Conservation (phyloP, 2,329 filamentous ascomycete species). For the Amylocarpus encephaloides region DNA sequence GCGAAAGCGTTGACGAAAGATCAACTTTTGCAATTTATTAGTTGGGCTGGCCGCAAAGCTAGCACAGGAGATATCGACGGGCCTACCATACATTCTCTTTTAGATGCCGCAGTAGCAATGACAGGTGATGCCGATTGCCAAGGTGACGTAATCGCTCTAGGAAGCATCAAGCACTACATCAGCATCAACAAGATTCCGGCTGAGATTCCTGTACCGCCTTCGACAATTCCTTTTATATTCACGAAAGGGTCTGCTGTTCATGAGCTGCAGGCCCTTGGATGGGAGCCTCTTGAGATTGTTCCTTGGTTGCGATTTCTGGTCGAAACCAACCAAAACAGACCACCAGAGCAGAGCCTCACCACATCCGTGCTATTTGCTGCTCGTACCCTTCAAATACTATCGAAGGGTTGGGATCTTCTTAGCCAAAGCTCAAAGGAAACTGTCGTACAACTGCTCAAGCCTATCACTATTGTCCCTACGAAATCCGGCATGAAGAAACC, state of each 20-base stretch:
- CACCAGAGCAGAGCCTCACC: slow-evolving; percentile 63
- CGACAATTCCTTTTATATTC: slow-evolving; percentile 78
- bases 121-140: slow-evolving; percentile 51
- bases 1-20: slow-evolving; percentile 70
- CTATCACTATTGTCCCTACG: slow-evolving; percentile 76
- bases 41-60: slow-evolving; percentile 73
- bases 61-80: slow-evolving; percentile 65
- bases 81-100: slow-evolving; percentile 58
- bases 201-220: slow-evolving; percentile 72
- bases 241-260: slow-evolving; percentile 61
- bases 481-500: slow-evolving; percentile 85
- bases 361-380: slow-evolving; percentile 67
- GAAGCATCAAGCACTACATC: slow-evolving; percentile 68
- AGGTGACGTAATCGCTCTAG: slow-evolving; percentile 70
- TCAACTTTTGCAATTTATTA: slow-evolving; percentile 77
- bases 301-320: slow-evolving; percentile 81
- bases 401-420: slow-evolving; percentile 85
- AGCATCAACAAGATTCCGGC: slow-evolving; percentile 72
- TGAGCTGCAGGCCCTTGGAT: slow-evolving; percentile 76
- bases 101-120: slow-evolving; percentile 74
- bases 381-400: slow-evolving; percentile 71
- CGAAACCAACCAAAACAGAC: slow-evolving; percentile 52
- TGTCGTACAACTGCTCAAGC: slow-evolving; percentile 57
- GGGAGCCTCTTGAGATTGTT: slow-evolving; percentile 77
- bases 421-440: slow-evolving; percentile 58